These are phyloP conservation scores for Chaetomiaceae sp. DNA, from an alignment of 2,329 filamentous ascomycete genomes.

Conservation along the genomic window DNA sequence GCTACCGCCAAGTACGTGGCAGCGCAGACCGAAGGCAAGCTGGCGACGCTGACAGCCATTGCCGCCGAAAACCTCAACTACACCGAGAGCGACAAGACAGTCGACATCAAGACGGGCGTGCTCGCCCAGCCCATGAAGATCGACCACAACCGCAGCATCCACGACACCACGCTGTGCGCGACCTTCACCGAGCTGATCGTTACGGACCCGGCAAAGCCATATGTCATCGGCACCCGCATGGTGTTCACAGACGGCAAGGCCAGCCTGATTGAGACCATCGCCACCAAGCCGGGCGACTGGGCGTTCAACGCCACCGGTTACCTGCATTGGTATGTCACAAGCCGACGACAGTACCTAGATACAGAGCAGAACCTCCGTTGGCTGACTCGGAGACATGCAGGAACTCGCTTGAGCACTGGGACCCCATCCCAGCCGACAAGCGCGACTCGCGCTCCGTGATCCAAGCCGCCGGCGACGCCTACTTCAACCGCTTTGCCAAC, in stretches of 20 bases:
- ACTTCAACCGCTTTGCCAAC: slow-evolving; percentile 24
- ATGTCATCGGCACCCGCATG: slow-evolving; percentile 34
- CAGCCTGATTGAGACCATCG: slow-evolving; percentile 24
- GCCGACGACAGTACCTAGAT: no score
- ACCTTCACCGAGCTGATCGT: slow-evolving; percentile 25
- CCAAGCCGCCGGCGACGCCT: slow-evolving; percentile 23
- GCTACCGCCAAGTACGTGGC: slow-evolving; percentile 15
- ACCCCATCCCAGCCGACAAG: slow-evolving; percentile 18
- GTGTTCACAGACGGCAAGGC: slow-evolving; percentile 22
- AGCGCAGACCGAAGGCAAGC: slow-evolving; percentile 14
- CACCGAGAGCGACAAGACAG: slow-evolving; percentile 18
- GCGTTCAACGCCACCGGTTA: slow-evolving; percentile 24
- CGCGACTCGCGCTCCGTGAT: slow-evolving; percentile 18
- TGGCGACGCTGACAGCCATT: slow-evolving; percentile 10
- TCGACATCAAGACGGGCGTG: slow-evolving; percentile 14
- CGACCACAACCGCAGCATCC: slow-evolving; percentile 20
- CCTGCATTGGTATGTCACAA: slow-evolving; percentile 23
- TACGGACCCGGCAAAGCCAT: slow-evolving; percentile 24
- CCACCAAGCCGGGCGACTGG: slow-evolving; percentile 24
- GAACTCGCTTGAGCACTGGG: slow-evolving; percentile 19
- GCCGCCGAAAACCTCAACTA: slow-evolving; percentile 16
- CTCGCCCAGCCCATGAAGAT: slow-evolving; percentile 21
- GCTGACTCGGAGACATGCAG: not conserved
- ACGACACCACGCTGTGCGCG: slow-evolving; percentile 23
- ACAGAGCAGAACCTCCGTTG: no score